These are phyloP conservation scores for Cyclotella sp. DNA, from an alignment of 108 stramenopile genomes.

Conservation along the genomic window DNA sequence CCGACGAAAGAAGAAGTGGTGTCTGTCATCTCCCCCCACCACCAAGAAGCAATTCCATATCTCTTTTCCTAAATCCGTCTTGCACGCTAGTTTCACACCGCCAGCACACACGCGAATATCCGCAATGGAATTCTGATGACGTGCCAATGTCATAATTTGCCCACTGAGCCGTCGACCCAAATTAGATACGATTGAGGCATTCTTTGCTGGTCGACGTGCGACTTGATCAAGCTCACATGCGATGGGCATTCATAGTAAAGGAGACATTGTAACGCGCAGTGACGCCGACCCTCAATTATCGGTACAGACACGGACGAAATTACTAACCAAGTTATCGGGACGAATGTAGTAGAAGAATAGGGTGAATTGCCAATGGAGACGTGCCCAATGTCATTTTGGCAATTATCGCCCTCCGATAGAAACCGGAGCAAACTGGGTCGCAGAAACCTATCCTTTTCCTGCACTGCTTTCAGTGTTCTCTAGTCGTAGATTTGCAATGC, in stretches of 20 bases:
- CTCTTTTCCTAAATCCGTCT: slow-evolving; percentile 81
- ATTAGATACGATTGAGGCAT: slow-evolving; percentile 77
- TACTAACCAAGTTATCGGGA: slow-evolving; percentile 19
- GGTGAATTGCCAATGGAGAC: slow-evolving; percentile 65
- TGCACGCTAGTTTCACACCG: slow-evolving; percentile 71
- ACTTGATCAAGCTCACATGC: slow-evolving; percentile 79
- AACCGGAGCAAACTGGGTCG: slow-evolving; percentile 74
- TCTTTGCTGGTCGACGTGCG: slow-evolving; percentile 92
- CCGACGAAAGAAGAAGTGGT: no score
- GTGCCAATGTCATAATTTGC: slow-evolving; percentile 77
- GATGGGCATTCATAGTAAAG: slow-evolving; percentile 50
- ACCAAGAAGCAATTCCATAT: slow-evolving; percentile 74
- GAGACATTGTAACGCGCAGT: slow-evolving; percentile 83
- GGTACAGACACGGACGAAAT: slow-evolving; percentile 39
- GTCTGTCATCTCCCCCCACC: no score
- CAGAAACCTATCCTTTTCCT: slow-evolving; percentile 86
- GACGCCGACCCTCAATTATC: slow-evolving; percentile 83
- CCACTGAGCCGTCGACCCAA: slow-evolving; percentile 78
- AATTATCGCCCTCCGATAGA: slow-evolving; percentile 88
- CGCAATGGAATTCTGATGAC: slow-evolving; percentile 77
- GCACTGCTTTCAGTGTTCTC: slow-evolving; percentile 77
- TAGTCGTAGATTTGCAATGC: slow-evolving; percentile 89
- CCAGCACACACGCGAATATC: slow-evolving; percentile 55
- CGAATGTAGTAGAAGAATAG: slow-evolving; percentile 30
- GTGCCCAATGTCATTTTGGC: slow-evolving; percentile 89